Percentiles rank a stretch among this genome's conserved stretches.
Evolutionary conservation across 2,329 filamentous ascomycete genomes (phyloP).

Genomic region (Didymella exigua): DNA sequence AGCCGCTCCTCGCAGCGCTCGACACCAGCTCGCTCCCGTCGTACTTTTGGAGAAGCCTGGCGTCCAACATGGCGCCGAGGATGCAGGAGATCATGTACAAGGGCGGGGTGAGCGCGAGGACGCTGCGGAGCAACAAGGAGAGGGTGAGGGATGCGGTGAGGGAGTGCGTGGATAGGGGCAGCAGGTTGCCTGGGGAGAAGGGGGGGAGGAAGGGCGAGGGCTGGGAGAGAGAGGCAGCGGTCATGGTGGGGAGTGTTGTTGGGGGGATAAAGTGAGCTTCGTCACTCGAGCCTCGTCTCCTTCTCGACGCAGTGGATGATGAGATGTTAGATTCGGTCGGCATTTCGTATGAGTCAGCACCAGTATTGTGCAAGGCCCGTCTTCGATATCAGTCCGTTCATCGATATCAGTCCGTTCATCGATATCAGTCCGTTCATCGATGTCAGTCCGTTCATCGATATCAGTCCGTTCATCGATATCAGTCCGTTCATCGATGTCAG

Average conservation of each 20-base stretch:
- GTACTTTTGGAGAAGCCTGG: conserved; percentile 92
- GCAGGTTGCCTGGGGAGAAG: conserved; percentile 66
- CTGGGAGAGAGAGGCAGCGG: conserved; percentile 91
- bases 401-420: no score
- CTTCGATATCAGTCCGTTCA: no score
- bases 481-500: no score
- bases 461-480: no score
- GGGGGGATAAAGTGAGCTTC: conserved; percentile 50
- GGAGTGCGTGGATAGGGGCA: conserved; percentile 82
- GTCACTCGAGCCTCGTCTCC: no score
- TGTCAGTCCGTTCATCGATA: no score
- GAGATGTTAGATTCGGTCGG: no score
- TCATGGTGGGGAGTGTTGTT: conserved; percentile 88
- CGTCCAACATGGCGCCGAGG: conserved; percentile 73
- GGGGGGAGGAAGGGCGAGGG: conserved; percentile 54
- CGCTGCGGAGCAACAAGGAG: conserved; percentile 75
- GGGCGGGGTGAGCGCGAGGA: conserved; percentile 83
- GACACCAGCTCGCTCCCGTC: conserved; percentile 87
- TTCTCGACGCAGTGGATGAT: no score
- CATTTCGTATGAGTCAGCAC: no score
- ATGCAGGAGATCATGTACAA: conserved; percentile 84
- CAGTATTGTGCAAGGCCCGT: no score
- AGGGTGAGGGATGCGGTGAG: conserved; percentile 76
- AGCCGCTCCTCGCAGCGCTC: conserved; percentile 74
- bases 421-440: no score